Percentiles rank a stretch among this genome's conserved stretches.
phyloP scores from a whole-genome alignment of 768 basidiomycete species.

The Auricularia sp. region DNA sequence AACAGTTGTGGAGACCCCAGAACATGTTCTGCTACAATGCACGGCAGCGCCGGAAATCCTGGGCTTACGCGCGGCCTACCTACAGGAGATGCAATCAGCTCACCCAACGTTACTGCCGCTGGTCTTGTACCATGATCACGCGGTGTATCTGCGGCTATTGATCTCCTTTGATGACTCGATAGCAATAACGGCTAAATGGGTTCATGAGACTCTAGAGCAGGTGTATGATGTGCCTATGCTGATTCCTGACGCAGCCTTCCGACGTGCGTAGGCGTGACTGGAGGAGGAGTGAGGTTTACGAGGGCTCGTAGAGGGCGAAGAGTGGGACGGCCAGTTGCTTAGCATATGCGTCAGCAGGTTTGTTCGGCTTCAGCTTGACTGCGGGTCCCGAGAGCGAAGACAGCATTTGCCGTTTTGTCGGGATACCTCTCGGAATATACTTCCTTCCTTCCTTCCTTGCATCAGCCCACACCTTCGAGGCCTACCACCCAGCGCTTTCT shows the following conservation, averaged over 20 bases:
- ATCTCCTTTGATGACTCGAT: background rate
- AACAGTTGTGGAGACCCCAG: background rate
- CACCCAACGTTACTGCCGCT: no score
- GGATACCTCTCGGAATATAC: no score
- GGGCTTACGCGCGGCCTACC: no score
- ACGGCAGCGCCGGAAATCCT: background rate
- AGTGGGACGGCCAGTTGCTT: background rate
- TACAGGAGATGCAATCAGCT: no score
- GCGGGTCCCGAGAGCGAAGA: no score
- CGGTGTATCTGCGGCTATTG: background rate
- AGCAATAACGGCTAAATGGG: background rate
- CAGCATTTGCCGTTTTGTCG: no score
- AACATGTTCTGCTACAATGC: background rate
- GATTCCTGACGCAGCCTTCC: background rate
- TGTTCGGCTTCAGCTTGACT: no score
- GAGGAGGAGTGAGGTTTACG: background rate
- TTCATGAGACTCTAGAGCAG: background rate
- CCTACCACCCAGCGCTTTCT: no score
- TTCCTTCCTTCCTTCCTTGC: no score
- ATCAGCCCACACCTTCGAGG: no score
- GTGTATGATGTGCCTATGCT: background rate
- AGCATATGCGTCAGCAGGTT: background rate
- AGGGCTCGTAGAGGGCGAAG: background rate
- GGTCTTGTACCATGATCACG: background rate
- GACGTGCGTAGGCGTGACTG: background rate